Base-by-base conservation (phyloP, 225 moss, liverwort and hornwort species). In the Polytrichum commune region DNA sequence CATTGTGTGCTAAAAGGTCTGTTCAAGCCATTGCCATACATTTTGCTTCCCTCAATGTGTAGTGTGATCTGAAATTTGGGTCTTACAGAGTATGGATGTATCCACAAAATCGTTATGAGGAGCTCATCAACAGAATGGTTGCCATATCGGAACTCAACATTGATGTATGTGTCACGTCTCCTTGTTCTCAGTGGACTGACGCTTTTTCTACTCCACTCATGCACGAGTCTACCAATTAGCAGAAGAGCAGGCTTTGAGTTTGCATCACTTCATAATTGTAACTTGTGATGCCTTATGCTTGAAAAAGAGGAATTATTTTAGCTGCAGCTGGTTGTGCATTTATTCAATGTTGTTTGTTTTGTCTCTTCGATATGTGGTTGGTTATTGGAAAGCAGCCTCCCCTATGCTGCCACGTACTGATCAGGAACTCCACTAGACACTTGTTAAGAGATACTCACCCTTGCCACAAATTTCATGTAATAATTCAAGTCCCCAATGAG, bases 21-120 rank as follows among this genome's bases (percentile, higher is more conserved):
- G 46, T 46, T 46, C 3, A 46, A 46, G 46, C 46, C 3, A 46
- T 46, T 0, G 13, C 16, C 9, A 58, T 58, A 58, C 7, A 58
- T 63, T 35, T 35, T 35, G 35, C 2, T 35, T 35, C 8, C 35
- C 35, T 68, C 67, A 28, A 19, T 26, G 27, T 68, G 65, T 33
- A 76, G 33, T 28, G 16, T 29, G 19, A 54, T 54, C 71, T 75
- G 72, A 69, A 63, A 35, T 19, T 69, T 73, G 67, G 29, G 61
- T 75, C 78, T 27, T 54, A 30, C 84, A 97, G 94, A 84, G 81
- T 93, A 29, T 98, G 97, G 97, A 84, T 80, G 32, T 98, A 82
- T 79, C 94, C 97, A 6, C 82, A 84, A 67, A 79, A 69, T 67
- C 86, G 85, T 57, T 79, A 88, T 32, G 88, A 88, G 76, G 85